Evolutionary conservation across 225 moss, liverwort and hornwort genomes (phyloP).

Genomic region (Pseudoscleropodium purum): DNA sequence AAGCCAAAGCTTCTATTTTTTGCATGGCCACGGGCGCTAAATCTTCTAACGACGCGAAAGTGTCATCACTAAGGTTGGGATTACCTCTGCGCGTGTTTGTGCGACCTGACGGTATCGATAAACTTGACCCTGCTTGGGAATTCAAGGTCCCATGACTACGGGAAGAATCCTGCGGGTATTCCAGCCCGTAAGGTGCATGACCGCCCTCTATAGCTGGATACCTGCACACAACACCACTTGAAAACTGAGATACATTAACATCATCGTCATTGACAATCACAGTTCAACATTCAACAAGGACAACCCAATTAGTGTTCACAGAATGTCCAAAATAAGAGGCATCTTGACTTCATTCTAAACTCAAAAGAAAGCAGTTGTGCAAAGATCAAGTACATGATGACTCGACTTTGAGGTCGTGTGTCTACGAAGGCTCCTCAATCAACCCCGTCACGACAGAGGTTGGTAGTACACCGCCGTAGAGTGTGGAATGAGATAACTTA

Average conservation of each 20-base stretch:
- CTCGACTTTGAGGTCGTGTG: not conserved
- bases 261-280: not conserved
- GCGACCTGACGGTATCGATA: conserved; percentile 13
- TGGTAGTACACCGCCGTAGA: not conserved
- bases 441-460: not conserved
- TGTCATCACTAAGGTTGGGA: conserved; percentile 34
- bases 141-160: conserved; percentile 3
- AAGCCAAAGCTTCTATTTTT: conserved; percentile 88
- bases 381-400: not conserved
- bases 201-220: conserved; percentile 41
- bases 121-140: conserved; percentile 17
- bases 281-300: not conserved
- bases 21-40: conserved; percentile 97
- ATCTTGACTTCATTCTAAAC: not conserved
- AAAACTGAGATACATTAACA: not conserved
- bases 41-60: conserved; percentile 70
- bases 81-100: conserved; percentile 14
- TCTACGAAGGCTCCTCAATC: not conserved
- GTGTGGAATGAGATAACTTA: conserved; percentile 24
- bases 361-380: not conserved
- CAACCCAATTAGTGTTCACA: not conserved
- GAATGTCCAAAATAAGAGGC: not conserved
- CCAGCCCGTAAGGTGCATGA: conserved; percentile 19
- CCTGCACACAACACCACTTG: conserved; percentile 15
- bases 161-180: conserved; percentile 22